phyloP scores from a whole-genome alignment of 2,329 filamentous ascomycete genomes.

The Xylaria sp. region DNA sequence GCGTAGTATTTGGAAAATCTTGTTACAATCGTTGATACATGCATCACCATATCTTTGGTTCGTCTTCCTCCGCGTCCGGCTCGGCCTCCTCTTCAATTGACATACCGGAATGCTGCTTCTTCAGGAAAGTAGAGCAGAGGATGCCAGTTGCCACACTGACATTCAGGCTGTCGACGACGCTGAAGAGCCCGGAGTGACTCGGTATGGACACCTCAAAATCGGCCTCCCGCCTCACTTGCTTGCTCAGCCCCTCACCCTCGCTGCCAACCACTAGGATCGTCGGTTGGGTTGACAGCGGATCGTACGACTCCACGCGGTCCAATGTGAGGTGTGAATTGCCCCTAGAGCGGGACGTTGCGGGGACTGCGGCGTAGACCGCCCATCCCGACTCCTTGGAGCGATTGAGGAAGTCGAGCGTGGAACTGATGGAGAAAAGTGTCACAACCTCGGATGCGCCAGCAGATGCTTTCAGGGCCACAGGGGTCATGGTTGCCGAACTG shows the following conservation, averaged over 20 bases:
- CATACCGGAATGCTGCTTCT: constrained; percentile 35
- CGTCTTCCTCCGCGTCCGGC: constrained; percentile 16
- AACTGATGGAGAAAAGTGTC: constrained; percentile 69
- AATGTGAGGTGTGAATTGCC: constrained; percentile 51
- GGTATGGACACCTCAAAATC: constrained; percentile 70
- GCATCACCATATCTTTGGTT: constrained; percentile 26
- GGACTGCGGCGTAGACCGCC: constrained; percentile 78
- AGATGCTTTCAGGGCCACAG: constrained; percentile 83
- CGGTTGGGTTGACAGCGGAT: constrained; percentile 62
- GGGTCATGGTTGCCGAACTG: constrained; percentile 73
- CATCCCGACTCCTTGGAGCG: constrained; percentile 73
- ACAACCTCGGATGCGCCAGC: constrained; percentile 85
- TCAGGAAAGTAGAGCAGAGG: constrained; percentile 70
- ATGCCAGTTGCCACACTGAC: constrained; percentile 86
- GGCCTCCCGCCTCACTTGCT: constrained; percentile 64
- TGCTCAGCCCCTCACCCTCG: constrained; percentile 75
- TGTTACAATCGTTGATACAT: constrained; percentile 15
- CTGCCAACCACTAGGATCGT: constrained; percentile 82
- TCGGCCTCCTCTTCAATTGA: constrained; percentile 28
- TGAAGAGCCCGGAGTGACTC: constrained; percentile 51
- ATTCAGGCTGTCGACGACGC: constrained; percentile 84
- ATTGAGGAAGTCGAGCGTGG: constrained; percentile 70
- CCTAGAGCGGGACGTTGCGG: constrained; percentile 43
- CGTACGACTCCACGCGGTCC: constrained; percentile 50
- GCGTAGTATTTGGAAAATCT: not conserved